phyloP scores from a whole-genome alignment of 495 filamentous ascomycete genomes.

The Tuber brumale region DNA sequence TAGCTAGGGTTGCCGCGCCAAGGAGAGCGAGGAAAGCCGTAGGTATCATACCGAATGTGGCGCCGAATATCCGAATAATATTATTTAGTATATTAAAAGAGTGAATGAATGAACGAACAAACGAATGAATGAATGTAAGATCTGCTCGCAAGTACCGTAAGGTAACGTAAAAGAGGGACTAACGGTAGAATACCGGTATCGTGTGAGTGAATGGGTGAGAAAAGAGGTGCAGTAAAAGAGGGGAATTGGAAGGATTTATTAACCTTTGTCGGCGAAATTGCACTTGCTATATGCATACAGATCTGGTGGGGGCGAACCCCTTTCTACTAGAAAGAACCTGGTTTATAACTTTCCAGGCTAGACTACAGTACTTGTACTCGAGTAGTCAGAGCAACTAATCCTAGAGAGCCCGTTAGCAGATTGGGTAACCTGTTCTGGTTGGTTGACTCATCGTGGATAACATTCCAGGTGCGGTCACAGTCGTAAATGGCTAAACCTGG shows the following conservation, averaged over 20 bases:
- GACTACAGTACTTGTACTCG: background rate
- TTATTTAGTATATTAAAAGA: background rate
- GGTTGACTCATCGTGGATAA: too few species aligned
- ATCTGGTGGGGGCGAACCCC: background rate
- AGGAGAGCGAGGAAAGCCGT: conserved; percentile 1
- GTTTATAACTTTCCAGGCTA: background rate
- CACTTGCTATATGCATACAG: background rate
- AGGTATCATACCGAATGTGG: background rate
- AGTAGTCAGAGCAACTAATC: background rate
- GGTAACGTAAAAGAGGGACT: background rate
- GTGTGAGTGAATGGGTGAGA: background rate
- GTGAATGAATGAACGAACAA: conserved; percentile 6
- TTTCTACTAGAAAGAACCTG: background rate
- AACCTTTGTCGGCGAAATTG: background rate
- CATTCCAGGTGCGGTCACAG: too few species aligned
- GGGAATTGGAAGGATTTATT: background rate
- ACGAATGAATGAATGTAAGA: background rate
- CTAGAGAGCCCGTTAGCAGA: too few species aligned
- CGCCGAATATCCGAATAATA: background rate
- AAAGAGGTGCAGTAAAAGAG: background rate
- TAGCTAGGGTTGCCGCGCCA: conserved; percentile 6
- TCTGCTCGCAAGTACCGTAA: background rate
- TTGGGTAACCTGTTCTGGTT: too few species aligned
- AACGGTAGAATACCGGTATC: background rate
- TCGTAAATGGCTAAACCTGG: too few species aligned